phyloP scores from a whole-genome alignment of 805 yeast genomes.

The Candida ulmi region DNA sequence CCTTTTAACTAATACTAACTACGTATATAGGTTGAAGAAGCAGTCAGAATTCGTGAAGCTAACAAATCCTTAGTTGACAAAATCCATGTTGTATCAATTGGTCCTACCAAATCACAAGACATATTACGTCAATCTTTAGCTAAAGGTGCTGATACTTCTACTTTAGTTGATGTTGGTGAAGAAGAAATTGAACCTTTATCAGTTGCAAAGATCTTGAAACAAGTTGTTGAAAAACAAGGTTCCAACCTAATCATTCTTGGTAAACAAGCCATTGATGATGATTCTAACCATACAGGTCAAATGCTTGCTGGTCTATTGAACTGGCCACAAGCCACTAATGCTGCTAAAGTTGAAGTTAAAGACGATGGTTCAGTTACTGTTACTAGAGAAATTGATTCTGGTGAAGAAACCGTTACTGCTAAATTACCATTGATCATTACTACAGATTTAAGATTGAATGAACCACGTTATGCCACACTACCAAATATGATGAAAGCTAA shows the following conservation, averaged over 20 bases:
- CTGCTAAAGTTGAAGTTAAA: conserved; percentile 70
- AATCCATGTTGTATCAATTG: conserved; percentile 89
- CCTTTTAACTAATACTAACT: not conserved
- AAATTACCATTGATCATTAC: conserved; percentile 82
- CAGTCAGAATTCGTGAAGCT: conserved; percentile 66
- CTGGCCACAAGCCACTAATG: conserved; percentile 98
- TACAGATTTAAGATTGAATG: conserved; percentile 89
- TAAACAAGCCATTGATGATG: conserved; percentile 96
- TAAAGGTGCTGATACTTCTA: conserved; percentile 86
- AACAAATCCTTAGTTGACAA: conserved; percentile 64
- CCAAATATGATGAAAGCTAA: conserved; percentile 98
- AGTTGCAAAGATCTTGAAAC: conserved; percentile 79
- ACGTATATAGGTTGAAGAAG: conserved; percentile 61
- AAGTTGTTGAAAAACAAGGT: conserved; percentile 62
- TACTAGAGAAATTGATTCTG: conserved; percentile 93
- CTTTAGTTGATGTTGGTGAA: conserved; percentile 74
- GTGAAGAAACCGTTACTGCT: conserved; percentile 76
- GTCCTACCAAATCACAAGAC: conserved; percentile 83
- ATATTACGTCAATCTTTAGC: conserved; percentile 86
- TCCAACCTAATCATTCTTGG: conserved; percentile 86
- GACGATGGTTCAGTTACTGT: conserved; percentile 55
- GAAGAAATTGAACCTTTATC: conserved; percentile 77
- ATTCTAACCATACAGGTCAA: conserved; percentile 92
- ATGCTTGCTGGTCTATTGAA: conserved; percentile 88
- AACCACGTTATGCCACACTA: conserved; percentile 91